Base-by-base conservation (phyloP, 139 green algal species). In the Chlorella sp. region DNA sequence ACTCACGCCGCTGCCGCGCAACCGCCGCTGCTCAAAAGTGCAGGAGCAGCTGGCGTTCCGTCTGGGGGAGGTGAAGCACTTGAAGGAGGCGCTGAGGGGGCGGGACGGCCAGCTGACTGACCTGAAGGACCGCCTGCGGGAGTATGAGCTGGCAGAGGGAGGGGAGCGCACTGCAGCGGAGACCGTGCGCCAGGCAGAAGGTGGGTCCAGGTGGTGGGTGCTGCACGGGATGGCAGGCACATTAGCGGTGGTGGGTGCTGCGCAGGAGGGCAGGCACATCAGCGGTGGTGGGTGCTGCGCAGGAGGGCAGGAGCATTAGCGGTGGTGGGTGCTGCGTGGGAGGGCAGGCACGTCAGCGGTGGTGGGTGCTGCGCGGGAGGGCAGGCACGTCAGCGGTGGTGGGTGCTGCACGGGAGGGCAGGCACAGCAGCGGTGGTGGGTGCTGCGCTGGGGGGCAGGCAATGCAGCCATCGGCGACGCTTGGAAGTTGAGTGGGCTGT, bases 81-180 rank as follows among this genome's bases (percentile, higher is more conserved):
- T 93, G 7, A 91, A 93, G 73, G n/a, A 34, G 39, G 91, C 91
- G 60, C 66, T 93, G 18, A 85, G 87, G 37, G 77, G 83, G 37
- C 89, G 91, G 42, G 91, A 93, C 77, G 69, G 60, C 11, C n/a
- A 48, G 32, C 21, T 93, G 16, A 30, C 32, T 9, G 36, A 73
- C 28, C 60, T 91, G 75, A 28, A 88, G 36, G 87, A 93, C 53
- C 37, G 83, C 28, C 76, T 93, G 34, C 48, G 81, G 3, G 69
- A 85, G 40, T 75, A 82, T 19, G 87, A 93, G 53, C 60, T 88
- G 39, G 39, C 40, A 32, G 79, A 90, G 32, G 40, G 69, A 2
- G 78, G 22, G 78, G 87, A 90, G 69, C 66, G 64, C 24, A 69
- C 79, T 7, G 30, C 78, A 21, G 78, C 85, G 61, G 78, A 90